Conservation (phyloP, 2,329 filamentous ascomycete species). For the Cryphonectria nitschkei region DNA sequence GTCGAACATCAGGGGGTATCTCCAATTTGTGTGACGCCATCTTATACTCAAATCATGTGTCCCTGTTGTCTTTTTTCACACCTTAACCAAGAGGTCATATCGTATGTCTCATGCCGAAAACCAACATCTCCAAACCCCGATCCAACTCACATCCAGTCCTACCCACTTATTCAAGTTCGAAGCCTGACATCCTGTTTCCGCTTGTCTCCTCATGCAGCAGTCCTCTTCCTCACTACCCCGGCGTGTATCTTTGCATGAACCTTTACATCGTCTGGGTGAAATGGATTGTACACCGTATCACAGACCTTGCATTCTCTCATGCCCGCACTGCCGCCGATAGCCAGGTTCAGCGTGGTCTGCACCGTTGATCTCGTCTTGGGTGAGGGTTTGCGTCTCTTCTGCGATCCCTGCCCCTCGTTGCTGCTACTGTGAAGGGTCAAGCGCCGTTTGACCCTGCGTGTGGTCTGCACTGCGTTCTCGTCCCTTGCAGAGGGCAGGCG, state of each 20-base stretch:
- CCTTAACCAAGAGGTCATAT: background rate
- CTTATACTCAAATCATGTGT: background rate
- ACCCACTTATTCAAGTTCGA: background rate
- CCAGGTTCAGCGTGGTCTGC: constrained; percentile 48
- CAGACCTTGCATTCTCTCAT: constrained; percentile 49
- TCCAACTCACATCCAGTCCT: background rate
- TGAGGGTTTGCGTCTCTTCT: constrained; percentile 26
- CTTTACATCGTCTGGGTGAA: constrained; percentile 48
- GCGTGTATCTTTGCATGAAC: constrained; percentile 45
- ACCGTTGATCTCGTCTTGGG: constrained; percentile 37
- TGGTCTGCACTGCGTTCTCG: background rate
- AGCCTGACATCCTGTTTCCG: background rate
- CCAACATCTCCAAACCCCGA: background rate
- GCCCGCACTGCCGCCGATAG: constrained; percentile 36
- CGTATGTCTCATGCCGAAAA: background rate
- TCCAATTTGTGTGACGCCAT: background rate
- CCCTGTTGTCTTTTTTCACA: background rate
- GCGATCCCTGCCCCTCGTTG: constrained; percentile 17
- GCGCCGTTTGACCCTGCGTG: constrained; percentile 25
- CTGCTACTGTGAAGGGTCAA: constrained; percentile 22
- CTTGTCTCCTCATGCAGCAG: background rate
- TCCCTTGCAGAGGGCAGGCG: background rate
- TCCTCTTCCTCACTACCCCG: constrained; percentile 31
- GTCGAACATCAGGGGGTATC: background rate
- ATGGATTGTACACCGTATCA: constrained; percentile 49